Evolutionary conservation across 2,329 filamentous ascomycete species (phyloP), one percentile per base, ranked within the genome.

Genomic region (Cladosporium sp.): DNA sequence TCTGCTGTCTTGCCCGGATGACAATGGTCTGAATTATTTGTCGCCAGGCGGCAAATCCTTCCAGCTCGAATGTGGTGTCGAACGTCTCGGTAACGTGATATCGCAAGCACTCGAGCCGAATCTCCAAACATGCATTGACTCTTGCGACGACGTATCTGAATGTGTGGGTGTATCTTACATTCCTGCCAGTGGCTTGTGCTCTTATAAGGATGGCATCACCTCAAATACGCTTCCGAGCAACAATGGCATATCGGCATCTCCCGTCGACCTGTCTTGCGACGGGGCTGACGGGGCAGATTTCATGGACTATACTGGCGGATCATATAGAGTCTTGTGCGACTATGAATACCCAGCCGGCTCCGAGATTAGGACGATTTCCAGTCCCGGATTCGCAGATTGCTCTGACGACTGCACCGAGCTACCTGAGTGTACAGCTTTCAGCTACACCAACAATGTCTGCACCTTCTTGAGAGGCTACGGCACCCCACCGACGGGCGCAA

Each of bases 271-370:
- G 2, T 51, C 46, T 3, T 66, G 63, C 46, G 60, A 62, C 1
- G 53, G 52, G 16, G 63, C 55, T 2, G 57, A 64, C 32, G 57
- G 56, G 2, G 52, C 53, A 6, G 44, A 49, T 5, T 61, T 61
- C 43, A 46, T 62, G 13, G 63, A 66, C 54, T 44, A 50, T 19
- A 52, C 48, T 3, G 63, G 62, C 18, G 54, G 54, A 9, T 54
- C 56, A 8, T 66, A 66, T 51, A 55, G 65, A 43, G 59, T 65
- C 6, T 49, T 60, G 19, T 66, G 63, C 49, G 58, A 63, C 35
- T 53, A 56, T 7, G 58, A 53, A 8, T 64, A 60, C 31, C 63
- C 59, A 14, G 50, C 54, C 1, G 54, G 54, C 45, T 49, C 37
- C 38, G 50, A 53, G 19, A 49, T 57, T 11, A 52, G 43, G 2